phyloP scores from a whole-genome alignment of 306 rosid species.

The Mucuna pruriens region DNA sequence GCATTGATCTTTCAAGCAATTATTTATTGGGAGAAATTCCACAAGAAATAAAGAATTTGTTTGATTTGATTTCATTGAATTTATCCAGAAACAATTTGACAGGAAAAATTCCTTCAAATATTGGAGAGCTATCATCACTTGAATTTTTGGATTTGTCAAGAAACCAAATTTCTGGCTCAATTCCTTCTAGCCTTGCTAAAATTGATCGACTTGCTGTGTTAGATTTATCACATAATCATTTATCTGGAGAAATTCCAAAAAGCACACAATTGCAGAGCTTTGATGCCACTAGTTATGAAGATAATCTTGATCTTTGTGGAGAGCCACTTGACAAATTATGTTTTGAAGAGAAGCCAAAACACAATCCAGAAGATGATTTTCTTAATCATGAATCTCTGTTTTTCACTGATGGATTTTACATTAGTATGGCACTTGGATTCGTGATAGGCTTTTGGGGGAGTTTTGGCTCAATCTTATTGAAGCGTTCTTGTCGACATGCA shows the following conservation, averaged over 20 bases:
- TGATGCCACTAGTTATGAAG: neutral
- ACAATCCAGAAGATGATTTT: neutral
- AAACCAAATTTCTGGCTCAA: neutral
- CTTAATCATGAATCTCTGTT: neutral
- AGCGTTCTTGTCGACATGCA: neutral
- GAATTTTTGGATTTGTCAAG: slow-evolving; percentile 32
- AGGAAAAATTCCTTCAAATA: neutral
- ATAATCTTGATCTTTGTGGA: slow-evolving; percentile 37
- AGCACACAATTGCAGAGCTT: slow-evolving; percentile 36
- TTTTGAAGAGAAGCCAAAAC: neutral
- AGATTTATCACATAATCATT: slow-evolving; percentile 11
- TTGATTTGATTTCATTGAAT: slow-evolving; percentile 18
- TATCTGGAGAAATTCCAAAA: slow-evolving; percentile 7
- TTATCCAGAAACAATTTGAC: slow-evolving; percentile 35
- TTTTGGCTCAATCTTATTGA: neutral
- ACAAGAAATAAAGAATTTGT: neutral
- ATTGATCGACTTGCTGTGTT: neutral
- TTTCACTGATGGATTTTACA: neutral
- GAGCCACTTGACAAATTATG: slow-evolving; percentile 5
- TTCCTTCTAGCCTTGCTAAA: slow-evolving; percentile 4
- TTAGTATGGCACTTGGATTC: slow-evolving; percentile 3
- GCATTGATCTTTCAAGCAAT: slow-evolving; percentile 25
- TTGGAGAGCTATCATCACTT: neutral
- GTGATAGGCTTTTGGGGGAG: neutral
- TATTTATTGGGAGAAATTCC: slow-evolving; percentile 18